These are phyloP conservation scores for Inga laurina DNA, from an alignment of 306 rosid species.

Conservation along the genomic window DNA sequence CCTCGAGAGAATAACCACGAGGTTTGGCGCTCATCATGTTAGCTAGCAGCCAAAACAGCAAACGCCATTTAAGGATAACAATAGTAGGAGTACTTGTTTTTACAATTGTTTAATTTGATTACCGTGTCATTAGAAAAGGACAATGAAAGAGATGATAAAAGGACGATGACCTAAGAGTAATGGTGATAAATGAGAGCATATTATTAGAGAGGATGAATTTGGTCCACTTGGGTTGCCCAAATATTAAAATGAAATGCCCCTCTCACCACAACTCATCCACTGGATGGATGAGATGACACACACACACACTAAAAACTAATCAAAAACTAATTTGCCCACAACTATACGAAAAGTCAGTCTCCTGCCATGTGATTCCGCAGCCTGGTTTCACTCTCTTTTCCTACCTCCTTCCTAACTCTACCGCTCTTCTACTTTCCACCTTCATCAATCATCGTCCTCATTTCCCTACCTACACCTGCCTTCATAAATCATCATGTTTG, in stretches of 20 bases:
- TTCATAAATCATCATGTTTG: background rate
- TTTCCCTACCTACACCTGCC: background rate
- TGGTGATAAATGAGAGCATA: background rate
- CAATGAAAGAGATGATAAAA: background rate
- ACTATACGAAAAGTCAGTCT: background rate
- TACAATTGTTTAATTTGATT: too few species aligned
- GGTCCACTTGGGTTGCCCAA: background rate
- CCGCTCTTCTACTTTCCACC: background rate
- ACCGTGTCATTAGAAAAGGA: background rate
- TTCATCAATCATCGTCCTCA: background rate
- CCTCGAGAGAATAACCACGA: background rate
- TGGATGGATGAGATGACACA: background rate
- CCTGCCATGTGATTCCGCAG: background rate
- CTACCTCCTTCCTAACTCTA: background rate
- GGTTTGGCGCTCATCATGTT: background rate
- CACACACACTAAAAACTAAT: background rate
- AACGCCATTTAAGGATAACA: background rate
- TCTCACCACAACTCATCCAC: background rate
- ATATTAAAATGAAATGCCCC: background rate
- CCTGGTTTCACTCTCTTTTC: background rate
- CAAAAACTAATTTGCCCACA: background rate
- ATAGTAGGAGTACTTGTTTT: background rate
- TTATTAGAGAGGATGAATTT: background rate
- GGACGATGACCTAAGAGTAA: background rate
- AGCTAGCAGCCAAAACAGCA: background rate